Conservation (phyloP, 1,284 basidiomycete genomes). For the Chiua sp. region DNA sequence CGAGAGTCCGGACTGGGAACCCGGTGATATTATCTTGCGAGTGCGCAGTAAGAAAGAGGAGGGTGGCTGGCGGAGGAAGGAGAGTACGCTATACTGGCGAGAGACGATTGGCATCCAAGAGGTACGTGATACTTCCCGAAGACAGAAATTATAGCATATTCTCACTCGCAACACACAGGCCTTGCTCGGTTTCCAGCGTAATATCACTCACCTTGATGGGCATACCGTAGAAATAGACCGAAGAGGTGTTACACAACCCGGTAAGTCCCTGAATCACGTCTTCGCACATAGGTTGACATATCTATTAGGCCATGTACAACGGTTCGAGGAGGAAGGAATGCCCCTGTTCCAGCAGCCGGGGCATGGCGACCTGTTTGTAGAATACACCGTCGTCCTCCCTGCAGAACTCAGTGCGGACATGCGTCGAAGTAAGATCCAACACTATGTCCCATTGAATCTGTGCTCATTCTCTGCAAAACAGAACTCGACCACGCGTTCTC, state of each 20-base stretch:
- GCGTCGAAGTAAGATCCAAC: conserved; percentile 64
- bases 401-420: conserved; percentile 66
- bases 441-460: neutral
- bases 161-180: conserved; percentile 52
- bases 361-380: conserved; percentile 87
- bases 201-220: conserved; percentile 91
- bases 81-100: conserved; percentile 87
- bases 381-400: conserved; percentile 91
- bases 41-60: conserved; percentile 77
- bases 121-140: conserved; percentile 49
- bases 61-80: conserved; percentile 88
- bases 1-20: conserved; percentile 91
- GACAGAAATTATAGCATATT: conserved; percentile 1
- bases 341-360: conserved; percentile 67
- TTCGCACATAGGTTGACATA: conserved; percentile 1
- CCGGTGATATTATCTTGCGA: conserved; percentile 88
- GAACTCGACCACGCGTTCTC: conserved; percentile 35
- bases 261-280: conserved; percentile 41
- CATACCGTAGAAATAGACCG: conserved; percentile 76
- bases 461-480: conserved; percentile 19
- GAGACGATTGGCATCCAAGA: conserved; percentile 91
- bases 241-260: conserved; percentile 88
- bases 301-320: conserved; percentile 75
- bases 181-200: conserved; percentile 81
- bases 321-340: conserved; percentile 89